Percentiles rank a stretch among this genome's conserved stretches.
Conservation (phyloP, 2,329 filamentous ascomycete genomes). For the Trichophyton equinum region DNA sequence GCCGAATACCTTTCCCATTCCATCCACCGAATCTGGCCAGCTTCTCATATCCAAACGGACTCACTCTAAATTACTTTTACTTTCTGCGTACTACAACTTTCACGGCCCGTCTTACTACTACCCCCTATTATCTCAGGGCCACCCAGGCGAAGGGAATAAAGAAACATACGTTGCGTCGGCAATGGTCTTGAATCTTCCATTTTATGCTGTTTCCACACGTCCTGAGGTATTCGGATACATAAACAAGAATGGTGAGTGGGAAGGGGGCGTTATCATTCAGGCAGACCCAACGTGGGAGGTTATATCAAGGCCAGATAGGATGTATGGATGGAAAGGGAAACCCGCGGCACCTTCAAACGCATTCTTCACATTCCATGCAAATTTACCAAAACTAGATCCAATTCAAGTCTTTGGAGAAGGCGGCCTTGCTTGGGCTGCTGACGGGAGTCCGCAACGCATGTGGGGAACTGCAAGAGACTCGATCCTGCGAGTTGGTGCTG, state of each 20-base stretch:
- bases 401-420: slow-evolving; percentile 27
- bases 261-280: slow-evolving; percentile 15
- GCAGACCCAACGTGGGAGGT: slow-evolving; percentile 28
- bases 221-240: slow-evolving; percentile 13
- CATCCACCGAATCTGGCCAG: slow-evolving; percentile 40
- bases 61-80: slow-evolving; percentile 36
- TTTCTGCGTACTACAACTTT: slow-evolving; percentile 45
- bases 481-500: slow-evolving; percentile 27
- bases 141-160: slow-evolving; percentile 16
- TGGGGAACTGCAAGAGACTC: slow-evolving; percentile 27
- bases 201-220: slow-evolving; percentile 14
- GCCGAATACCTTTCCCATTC: slow-evolving; percentile 25
- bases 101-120: slow-evolving; percentile 43
- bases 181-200: slow-evolving; percentile 11
- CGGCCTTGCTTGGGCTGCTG: slow-evolving; percentile 27
- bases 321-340: slow-evolving; percentile 12
- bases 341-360: slow-evolving; percentile 18
- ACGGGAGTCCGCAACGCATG: slow-evolving; percentile 26
- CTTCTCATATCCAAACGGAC: slow-evolving; percentile 38
- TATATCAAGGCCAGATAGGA: slow-evolving; percentile 14
- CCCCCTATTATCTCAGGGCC: slow-evolving; percentile 27
- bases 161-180: slow-evolving; percentile 14
- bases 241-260: slow-evolving; percentile 10
- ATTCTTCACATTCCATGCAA: slow-evolving; percentile 28
- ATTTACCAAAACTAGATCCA: slow-evolving; percentile 33